Evolutionary conservation across 2,329 filamentous ascomycete genomes (phyloP), one percentile per base, ranked within the genome.

Genomic region (Alternaria incomplexa): DNA sequence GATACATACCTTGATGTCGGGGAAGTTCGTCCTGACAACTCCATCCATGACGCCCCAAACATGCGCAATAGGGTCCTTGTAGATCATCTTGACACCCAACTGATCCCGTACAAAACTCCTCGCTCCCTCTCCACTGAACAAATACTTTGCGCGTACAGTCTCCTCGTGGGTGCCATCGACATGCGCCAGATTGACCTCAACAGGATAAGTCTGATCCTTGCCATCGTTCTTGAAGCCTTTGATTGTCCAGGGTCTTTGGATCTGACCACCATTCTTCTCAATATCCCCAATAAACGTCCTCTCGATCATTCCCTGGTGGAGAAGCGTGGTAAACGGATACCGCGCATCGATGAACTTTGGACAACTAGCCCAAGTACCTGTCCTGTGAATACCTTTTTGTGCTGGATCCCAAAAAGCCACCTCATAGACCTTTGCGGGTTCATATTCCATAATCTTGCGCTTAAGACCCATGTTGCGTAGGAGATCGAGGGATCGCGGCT

Each of bases 391-490:
- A 12, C 73, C 88, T 64, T 85, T 82, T 2, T 82, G 74, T 56
- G 77, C 75, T 17, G 88, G 88, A 72, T 90, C 87, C 88, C 88
- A 90, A 75, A 90, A 90, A 6, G 88, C 87, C 30, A 90, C 88
- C 72, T 90, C 87, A 75, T 87, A 97, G 25, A 97, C 93, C 73
- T 92, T 93, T 2, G 93, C 93, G 7, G 94, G 94, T 67, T 93
- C 88, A 75, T 95, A 86, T 20, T 89, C 91, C 93, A 97, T 97
- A 75, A 97, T 92, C 59, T 89, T 88, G 47, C 92, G 88, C 83
- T 97, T 97, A 61, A 97, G 83, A 1, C 92, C 93, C 90, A 97
- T 93, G 76, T 97, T 97, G 56, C 91, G 89, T 51, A 97, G 85
- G 15, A 97, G 87, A 72, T 97, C 93, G 23, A 96, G 85, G 0